Evolutionary conservation across 352 stramenopile species (phyloP).

Genomic region (Plasmopara muralis): DNA sequence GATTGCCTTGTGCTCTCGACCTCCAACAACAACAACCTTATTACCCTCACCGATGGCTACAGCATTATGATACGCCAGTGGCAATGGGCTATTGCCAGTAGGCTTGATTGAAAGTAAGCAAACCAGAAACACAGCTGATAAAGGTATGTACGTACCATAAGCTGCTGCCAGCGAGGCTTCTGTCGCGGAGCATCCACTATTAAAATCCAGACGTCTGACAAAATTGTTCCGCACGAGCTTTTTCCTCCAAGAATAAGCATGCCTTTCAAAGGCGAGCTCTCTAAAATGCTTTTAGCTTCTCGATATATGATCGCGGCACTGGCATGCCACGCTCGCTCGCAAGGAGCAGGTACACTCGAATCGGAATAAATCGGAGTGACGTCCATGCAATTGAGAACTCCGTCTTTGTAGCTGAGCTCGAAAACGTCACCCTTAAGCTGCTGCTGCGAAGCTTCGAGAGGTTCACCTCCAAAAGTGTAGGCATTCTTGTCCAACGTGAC

Average conservation of each 20-base stretch:
- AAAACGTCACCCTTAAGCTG: constrained; percentile 16
- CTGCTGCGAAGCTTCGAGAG: constrained; percentile 7
- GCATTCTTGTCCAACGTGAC: constrained; percentile 32
- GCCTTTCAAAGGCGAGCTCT: not conserved
- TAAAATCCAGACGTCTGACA: no score
- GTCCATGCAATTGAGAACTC: no score
- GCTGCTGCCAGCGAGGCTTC: no score
- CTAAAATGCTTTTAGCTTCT: constrained; percentile 10
- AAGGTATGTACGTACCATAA: no score
- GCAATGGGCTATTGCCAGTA: constrained; percentile 41
- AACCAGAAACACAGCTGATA: no score
- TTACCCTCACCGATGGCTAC: constrained; percentile 28
- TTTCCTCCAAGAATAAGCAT: no score
- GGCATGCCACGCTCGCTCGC: constrained; percentile 42
- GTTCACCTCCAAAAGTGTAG: constrained; percentile 58
- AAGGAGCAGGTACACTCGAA: constrained; percentile 2
- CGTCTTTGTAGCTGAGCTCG: no score
- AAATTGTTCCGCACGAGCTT: no score
- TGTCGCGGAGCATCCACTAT: no score
- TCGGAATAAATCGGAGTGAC: no score
- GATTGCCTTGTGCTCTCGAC: constrained; percentile 27
- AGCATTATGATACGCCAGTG: constrained; percentile 42
- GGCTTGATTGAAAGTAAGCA: no score
- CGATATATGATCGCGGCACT: constrained; percentile 19
- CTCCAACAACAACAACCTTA: constrained; percentile 46